These are phyloP conservation scores for Meyerozyma guilliermondii DNA, from an alignment of 1,139 yeast species.

Conservation along the genomic window DNA sequence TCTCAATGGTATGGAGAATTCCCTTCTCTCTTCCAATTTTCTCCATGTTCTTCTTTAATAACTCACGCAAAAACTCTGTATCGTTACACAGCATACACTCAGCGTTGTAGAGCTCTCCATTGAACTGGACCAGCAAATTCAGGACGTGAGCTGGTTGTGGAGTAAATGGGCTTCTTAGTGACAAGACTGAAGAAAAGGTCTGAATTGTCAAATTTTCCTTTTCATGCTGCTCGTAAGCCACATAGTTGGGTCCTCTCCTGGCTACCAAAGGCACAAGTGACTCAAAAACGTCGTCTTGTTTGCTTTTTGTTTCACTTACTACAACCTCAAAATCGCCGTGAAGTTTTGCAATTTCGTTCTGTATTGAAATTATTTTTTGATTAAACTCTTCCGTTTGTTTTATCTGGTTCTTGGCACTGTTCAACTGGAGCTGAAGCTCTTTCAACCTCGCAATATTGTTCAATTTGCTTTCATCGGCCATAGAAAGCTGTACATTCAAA, in stretches of 20 bases:
- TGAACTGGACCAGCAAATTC: slow-evolving; percentile 54
- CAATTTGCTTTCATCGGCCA: slow-evolving; percentile 4
- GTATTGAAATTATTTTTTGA: neutral
- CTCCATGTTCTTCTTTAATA: slow-evolving; percentile 12
- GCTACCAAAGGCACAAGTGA: slow-evolving; percentile 37
- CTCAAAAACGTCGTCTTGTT: slow-evolving; percentile 12
- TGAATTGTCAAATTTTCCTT: slow-evolving; percentile 15
- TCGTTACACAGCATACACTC: slow-evolving; percentile 40
- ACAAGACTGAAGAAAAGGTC: slow-evolving; percentile 65
- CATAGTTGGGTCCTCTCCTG: slow-evolving; percentile 53
- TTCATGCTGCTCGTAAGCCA: slow-evolving; percentile 13
- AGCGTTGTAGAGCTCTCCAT: slow-evolving; percentile 78
- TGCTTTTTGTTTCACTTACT: neutral
- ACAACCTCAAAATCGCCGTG: slow-evolving; percentile 1
- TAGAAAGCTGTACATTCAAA: neutral
- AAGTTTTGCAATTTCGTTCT: neutral
- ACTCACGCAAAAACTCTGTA: slow-evolving; percentile 24
- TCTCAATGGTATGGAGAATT: slow-evolving; percentile 27
- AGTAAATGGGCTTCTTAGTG: slow-evolving; percentile 73
- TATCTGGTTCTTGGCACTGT: neutral
- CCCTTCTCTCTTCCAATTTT: slow-evolving; percentile 18
- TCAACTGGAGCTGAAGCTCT: neutral
- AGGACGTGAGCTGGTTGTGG: slow-evolving; percentile 53
- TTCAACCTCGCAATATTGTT: slow-evolving; percentile 4
- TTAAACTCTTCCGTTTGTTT: neutral